Evolutionary conservation across 768 basidiomycete species (phyloP).

Genomic region (Lentinula sp.): DNA sequence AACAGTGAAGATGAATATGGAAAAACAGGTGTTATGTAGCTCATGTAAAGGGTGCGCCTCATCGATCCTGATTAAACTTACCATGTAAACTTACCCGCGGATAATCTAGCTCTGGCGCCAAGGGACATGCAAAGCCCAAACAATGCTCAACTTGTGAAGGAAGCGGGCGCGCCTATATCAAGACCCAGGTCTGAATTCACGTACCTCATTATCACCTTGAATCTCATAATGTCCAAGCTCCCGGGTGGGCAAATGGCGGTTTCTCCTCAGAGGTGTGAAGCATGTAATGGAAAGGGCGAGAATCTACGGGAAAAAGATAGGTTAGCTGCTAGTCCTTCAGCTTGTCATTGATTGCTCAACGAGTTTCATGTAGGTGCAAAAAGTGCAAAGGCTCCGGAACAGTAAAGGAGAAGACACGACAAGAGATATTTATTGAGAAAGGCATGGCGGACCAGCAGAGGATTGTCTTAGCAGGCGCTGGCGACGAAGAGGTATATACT

Average conservation of each 20-base stretch:
- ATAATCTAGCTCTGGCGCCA: conserved; percentile 58
- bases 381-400: conserved; percentile 89
- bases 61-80: conserved; percentile 7
- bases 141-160: conserved; percentile 78
- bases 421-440: conserved; percentile 81
- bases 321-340: conserved; percentile 28
- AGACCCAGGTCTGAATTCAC: conserved; percentile 38
- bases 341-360: not conserved
- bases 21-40: conserved; percentile 75
- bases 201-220: not conserved
- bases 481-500: conserved; percentile 73
- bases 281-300: conserved; percentile 64
- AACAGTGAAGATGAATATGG: conserved; percentile 81
- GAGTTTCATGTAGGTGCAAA: conserved; percentile 62
- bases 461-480: conserved; percentile 87
- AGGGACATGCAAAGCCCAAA: conserved; percentile 79
- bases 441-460: conserved; percentile 82
- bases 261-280: conserved; percentile 38
- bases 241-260: not conserved
- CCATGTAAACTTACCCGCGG: conserved; percentile 20
- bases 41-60: conserved; percentile 69
- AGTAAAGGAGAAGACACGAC: conserved; percentile 81
- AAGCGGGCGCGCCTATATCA: conserved; percentile 66
- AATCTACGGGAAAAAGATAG: conserved; percentile 80
- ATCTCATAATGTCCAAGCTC: not conserved